Evolutionary conservation across 2,329 filamentous ascomycete genomes (phyloP), one percentile per base, ranked within the genome.

Genomic region (Trichoderma hamatum): DNA sequence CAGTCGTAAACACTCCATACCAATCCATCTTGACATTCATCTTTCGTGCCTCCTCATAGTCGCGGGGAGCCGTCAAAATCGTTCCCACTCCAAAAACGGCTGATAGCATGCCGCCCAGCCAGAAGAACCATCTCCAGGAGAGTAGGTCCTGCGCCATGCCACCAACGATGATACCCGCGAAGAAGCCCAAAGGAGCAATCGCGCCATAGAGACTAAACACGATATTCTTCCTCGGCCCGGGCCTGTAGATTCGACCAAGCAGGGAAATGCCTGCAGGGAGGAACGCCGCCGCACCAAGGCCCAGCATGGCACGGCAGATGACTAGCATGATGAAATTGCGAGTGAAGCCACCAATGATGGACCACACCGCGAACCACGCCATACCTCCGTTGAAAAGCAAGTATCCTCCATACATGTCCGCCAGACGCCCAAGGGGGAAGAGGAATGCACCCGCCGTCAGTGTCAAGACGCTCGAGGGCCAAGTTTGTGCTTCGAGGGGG

Each of bases 81-180:
- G 80, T 78, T 63, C 85, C 85, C 58, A 85, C 81, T 2, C 83
- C 84, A 9, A 86, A 75, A n/a, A 89, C n/a, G 0, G 84, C 82
- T 10, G 78, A 70, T 51, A 81, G 72, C 24, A 80, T 78, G 67
- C 75, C 73, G 0, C 89, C 89, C 64, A 92, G 84, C 80, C 85
- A 92, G 76, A 92, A 92, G 76, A 89, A 92, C 86, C 88, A 91
- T 4, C 84, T 77, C 89, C 89, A 92, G 0, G 76, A 80, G 0
- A 86, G 78, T 68, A 84, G 86, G 70, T 91, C 88, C 0, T 85
- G 85, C 3, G 85, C 81, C 1, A 91, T 66, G 1, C 89, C 90
- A 0, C 88, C 89, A 63, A 90, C 82, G 74, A 91, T 86, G 70
- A 92, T 89, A 5, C 90, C 90, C 28, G 82, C 71, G 70, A 85